Evolutionary conservation across 108 stramenopile species (phyloP).

Genomic region (Chaetoceros muelleri): DNA sequence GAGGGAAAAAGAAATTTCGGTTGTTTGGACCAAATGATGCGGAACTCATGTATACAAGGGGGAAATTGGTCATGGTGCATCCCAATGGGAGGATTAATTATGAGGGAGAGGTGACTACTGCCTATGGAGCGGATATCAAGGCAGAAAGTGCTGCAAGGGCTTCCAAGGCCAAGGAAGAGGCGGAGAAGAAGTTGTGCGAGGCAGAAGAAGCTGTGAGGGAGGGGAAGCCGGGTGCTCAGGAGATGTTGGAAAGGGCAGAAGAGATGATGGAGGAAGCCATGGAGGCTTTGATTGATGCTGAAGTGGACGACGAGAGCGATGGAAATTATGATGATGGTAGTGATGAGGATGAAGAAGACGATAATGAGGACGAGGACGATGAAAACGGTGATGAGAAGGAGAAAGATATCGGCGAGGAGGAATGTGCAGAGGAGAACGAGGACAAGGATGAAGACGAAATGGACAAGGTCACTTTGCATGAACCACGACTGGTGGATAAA

Average conservation of each 20-base stretch:
- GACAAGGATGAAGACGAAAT: constrained; percentile 14
- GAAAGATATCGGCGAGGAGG: constrained; percentile 7
- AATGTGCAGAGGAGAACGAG: constrained; percentile 33
- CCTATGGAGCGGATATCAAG: constrained; percentile 30
- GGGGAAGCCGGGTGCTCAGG: constrained; percentile 32
- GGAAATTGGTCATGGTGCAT: constrained; percentile 61
- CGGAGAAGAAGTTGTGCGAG: constrained; percentile 22
- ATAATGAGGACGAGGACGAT: constrained; percentile 7
- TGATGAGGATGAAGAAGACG: constrained; percentile 27
- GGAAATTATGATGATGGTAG: constrained; percentile 8
- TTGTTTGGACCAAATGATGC: constrained; percentile 59
- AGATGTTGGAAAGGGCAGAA: constrained; percentile 46
- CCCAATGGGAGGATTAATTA: constrained; percentile 88
- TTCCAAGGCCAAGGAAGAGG: constrained; percentile 24
- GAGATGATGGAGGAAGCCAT: constrained; percentile 48
- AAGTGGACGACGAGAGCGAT: constrained; percentile 16
- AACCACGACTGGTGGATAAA: constrained; percentile 18
- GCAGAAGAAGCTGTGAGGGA: constrained; percentile 37
- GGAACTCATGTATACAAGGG: constrained; percentile 55
- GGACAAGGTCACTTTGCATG: no score
- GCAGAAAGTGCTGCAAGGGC: constrained; percentile 24
- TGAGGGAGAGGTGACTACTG: constrained; percentile 16
- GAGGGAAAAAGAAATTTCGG: constrained; percentile 81
- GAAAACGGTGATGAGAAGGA: constrained; percentile 13
- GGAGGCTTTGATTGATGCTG: constrained; percentile 62